Conservation (phyloP, 2,329 filamentous ascomycete species). For the Epichloe glyceriae region DNA sequence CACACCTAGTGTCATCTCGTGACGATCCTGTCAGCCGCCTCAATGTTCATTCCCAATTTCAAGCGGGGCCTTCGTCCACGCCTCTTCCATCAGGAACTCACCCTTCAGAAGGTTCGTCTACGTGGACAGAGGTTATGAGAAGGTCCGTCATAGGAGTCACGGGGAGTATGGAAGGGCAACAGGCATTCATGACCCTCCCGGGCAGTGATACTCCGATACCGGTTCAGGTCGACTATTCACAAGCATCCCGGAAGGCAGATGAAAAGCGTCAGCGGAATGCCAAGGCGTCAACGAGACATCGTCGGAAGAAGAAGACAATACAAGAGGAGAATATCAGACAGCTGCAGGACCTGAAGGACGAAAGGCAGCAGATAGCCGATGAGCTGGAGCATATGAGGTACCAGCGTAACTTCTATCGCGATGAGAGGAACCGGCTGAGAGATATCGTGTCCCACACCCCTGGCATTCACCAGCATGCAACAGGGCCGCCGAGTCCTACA, state of each 20-base stretch:
- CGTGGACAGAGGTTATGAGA: conserved; percentile 22
- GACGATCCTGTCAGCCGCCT: conserved; percentile 10
- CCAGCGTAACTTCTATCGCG: conserved; percentile 60
- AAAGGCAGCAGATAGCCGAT: conserved; percentile 50
- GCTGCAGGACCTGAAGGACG: conserved; percentile 55
- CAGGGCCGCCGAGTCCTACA: conserved; percentile 38
- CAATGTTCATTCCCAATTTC: conserved; percentile 12
- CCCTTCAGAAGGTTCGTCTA: conserved; percentile 12
- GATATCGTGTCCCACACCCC: conserved; percentile 51
- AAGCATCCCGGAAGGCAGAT: conserved; percentile 69
- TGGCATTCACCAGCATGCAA: conserved; percentile 38
- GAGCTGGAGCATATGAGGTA: conserved; percentile 40
- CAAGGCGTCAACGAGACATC: conserved; percentile 71
- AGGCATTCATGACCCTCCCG: conserved; percentile 26
- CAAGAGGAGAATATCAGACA: conserved; percentile 59
- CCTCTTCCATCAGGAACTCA: conserved; percentile 12
- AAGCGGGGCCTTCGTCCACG: conserved; percentile 10
- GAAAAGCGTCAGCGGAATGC: conserved; percentile 80
- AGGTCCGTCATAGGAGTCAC: conserved; percentile 16
- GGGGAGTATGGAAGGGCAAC: conserved; percentile 20
- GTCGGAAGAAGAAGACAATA: conserved; percentile 69
- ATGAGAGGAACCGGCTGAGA: conserved; percentile 58
- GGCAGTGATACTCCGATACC: conserved; percentile 30
- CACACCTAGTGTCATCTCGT: conserved; percentile 11
- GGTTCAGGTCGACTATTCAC: conserved; percentile 66